Evolutionary conservation across 2,329 filamentous ascomycete genomes (phyloP), one percentile per base, ranked within the genome.

Genomic region (Alternaria brassicae): DNA sequence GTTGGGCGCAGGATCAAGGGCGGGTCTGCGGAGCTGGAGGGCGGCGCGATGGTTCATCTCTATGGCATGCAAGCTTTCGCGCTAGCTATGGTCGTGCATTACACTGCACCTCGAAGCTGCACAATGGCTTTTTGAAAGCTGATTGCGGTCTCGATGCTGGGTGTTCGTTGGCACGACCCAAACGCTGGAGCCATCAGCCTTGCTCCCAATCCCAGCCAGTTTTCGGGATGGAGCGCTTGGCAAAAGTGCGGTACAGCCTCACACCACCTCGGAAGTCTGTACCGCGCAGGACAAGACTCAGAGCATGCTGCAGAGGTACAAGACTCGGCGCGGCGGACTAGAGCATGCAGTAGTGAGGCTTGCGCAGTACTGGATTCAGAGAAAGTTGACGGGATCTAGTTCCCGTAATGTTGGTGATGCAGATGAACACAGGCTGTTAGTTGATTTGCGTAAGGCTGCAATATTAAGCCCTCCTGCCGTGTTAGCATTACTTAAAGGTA

Each of bases 21-120:
- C 44, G 54, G 51, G 58, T 39, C 55, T 53, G 55, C 27, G 51
- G 41, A 53, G 41, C 56, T 62, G 8, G 13, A 53, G 60, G 52
- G 48, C 41, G 36, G 56, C 32, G 60, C 44, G 60, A 59, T 32
- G 12, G 39, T 53, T n/a, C 48, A 36, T 58, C 36, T 44, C 55
- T 58, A 53, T 45, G n/a, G 30, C 55, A 58, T 50, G 9, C 3
- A 62, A 53, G 51, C 51, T 39, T 52, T 62, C 37, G 47, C 37
- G 27, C 44, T 62, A 62, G 51, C 40, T 49, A 50, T 61, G 27
- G 34, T 39, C 27, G 36, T 54, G 10, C 19, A 39, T 51, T 40
- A 25, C 28, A 32, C 50, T 40, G 9, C 32, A 19, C 30, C 41
- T 53, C 17, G 23, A 53, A 56, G 58, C 45, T 50, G 48, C 39